A percentile compares a stretch with the other conserved stretches of the same genome.
Conservation (phyloP, 139 green algal species). For the Dunaliella primolecta region DNA sequence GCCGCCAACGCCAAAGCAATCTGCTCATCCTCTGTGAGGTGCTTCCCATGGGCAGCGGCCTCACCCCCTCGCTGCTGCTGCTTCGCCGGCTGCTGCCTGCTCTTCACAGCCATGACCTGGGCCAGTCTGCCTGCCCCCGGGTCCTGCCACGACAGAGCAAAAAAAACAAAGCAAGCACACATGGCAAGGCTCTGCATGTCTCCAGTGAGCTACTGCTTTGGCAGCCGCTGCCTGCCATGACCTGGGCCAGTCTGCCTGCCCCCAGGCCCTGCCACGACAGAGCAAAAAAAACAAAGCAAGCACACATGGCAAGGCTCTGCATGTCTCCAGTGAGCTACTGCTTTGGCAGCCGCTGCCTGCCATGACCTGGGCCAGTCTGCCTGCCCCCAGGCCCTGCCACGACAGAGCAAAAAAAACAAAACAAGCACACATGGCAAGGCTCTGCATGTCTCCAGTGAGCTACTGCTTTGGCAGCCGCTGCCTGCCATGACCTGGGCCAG, state of each 20-base stretch:
- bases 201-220: not conserved
- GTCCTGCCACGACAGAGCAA: not conserved
- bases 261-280: not conserved
- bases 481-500: conserved; percentile 52
- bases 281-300: not conserved
- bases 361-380: conserved; percentile 38
- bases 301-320: not conserved
- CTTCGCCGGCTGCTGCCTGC: conserved; percentile 29
- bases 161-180: not conserved
- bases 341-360: conserved; percentile 27
- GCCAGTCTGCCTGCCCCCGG: conserved; percentile 31
- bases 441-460: too few species aligned
- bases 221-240: conserved; percentile 32
- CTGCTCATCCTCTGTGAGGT: conserved; percentile 66
- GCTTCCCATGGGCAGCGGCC: not conserved
- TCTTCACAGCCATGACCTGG: too few species aligned
- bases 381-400: not conserved
- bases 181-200: not conserved
- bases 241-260: conserved; percentile 32
- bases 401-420: not conserved
- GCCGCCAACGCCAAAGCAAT: conserved; percentile 60
- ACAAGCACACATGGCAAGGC: not conserved
- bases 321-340: too few species aligned
- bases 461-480: conserved; percentile 15
- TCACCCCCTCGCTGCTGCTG: not conserved